Percentiles rank a stretch among this genome's conserved stretches.
Evolutionary conservation across 192 early-diverging fungal species (phyloP).

Genomic region (Linnemannia zychae): DNA sequence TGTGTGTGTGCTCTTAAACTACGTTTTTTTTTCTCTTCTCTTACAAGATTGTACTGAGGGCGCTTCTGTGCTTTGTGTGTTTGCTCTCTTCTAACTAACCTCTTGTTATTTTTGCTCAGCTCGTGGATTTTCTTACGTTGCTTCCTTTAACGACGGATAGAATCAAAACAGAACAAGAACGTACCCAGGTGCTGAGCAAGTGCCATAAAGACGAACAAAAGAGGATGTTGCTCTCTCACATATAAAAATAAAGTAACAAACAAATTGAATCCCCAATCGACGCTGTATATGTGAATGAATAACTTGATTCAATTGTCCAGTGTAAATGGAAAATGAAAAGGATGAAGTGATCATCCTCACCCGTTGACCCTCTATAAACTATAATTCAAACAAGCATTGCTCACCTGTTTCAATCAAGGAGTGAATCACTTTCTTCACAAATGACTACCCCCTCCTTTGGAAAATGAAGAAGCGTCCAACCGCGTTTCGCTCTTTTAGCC

Average conservation of each 20-base stretch:
- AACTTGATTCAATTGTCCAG: background rate
- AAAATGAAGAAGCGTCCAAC: slow-evolving; percentile 1
- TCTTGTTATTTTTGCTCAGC: background rate
- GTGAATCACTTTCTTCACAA: background rate
- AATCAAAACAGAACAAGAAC: background rate
- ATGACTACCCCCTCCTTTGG: background rate
- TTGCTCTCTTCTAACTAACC: background rate
- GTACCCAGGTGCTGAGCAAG: background rate
- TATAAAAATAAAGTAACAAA: background rate
- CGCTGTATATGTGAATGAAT: background rate
- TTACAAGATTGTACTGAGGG: too few species aligned
- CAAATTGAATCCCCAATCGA: background rate
- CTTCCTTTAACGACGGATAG: background rate
- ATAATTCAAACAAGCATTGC: slow-evolving; percentile 6
- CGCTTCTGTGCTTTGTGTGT: background rate
- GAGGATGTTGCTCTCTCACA: background rate
- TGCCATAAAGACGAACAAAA: background rate
- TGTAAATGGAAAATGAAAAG: background rate
- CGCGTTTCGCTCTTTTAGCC: background rate
- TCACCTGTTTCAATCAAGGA: background rate
- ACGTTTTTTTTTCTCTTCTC: background rate
- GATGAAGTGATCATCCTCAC: background rate
- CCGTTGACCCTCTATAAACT: slow-evolving; percentile 7
- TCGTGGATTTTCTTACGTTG: background rate
- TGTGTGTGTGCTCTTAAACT: background rate